Evolutionary conservation across 2,329 filamentous ascomycete genomes (phyloP).

Genomic region (Colletotrichum costaricense): DNA sequence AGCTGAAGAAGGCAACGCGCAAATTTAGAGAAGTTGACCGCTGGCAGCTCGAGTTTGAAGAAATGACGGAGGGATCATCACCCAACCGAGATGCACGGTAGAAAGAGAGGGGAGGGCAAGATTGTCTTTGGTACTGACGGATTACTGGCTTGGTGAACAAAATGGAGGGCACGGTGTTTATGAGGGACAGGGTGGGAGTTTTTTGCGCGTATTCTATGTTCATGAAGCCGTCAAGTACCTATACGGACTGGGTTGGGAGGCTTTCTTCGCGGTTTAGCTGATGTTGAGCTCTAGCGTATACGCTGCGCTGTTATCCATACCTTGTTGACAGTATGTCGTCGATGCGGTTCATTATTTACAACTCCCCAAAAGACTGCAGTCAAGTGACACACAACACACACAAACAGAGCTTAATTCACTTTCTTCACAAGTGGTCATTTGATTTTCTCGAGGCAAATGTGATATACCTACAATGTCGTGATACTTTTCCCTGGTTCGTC

Average conservation of each 20-base stretch:
- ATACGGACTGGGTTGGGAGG: not conserved
- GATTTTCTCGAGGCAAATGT: not conserved
- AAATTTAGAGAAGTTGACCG: slow-evolving; percentile 78
- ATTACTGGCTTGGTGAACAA: not conserved
- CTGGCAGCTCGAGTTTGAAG: slow-evolving; percentile 77
- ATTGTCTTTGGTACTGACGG: not conserved
- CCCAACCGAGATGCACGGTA: slow-evolving; percentile 60
- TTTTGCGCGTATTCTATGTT: not conserved
- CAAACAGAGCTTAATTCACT: not conserved
- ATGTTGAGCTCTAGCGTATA: not conserved
- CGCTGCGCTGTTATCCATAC: not conserved
- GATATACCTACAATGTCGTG: not conserved
- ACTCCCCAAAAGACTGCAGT: not conserved
- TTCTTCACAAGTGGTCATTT: not conserved
- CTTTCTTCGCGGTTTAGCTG: not conserved
- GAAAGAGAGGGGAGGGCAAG: slow-evolving; percentile 22
- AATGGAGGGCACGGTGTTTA: not conserved
- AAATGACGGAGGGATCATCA: slow-evolving; percentile 67
- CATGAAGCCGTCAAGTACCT: not conserved
- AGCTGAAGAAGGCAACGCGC: slow-evolving; percentile 67
- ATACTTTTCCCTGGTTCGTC: slow-evolving; percentile 13
- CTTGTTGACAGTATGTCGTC: not conserved
- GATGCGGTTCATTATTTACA: not conserved
- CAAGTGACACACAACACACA: slow-evolving; percentile 2
- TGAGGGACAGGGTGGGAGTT: not conserved